Percentiles rank a stretch among this genome's conserved stretches.
These are phyloP conservation scores for Thalia dealbata DNA, from an alignment of 176 grass and related monocot genomes.

Conservation along the genomic window DNA sequence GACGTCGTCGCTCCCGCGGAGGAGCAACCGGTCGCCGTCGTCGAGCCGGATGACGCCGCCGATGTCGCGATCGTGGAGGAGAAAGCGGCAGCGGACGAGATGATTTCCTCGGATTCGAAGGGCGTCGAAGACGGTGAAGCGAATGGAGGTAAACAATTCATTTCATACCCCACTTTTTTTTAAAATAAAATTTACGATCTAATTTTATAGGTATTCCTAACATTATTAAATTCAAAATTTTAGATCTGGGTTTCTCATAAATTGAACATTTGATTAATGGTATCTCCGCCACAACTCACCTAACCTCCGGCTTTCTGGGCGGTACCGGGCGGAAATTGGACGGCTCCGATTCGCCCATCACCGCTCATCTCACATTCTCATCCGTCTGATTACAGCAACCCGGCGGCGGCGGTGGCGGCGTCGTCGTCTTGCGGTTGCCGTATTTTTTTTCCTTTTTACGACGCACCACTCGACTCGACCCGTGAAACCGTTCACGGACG, in stretches of 20 bases:
- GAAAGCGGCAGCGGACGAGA: constrained; percentile 32
- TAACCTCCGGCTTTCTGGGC: background rate
- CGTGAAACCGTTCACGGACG: constrained; percentile 1
- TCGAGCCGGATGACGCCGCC: background rate
- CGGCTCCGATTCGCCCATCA: background rate
- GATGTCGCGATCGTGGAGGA: constrained; percentile 2
- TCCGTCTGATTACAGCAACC: too few species aligned
- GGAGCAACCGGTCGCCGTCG: constrained; percentile 3
- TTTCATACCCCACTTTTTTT: background rate
- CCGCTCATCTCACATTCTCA: background rate
- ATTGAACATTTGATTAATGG: background rate
- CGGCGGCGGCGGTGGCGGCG: background rate
- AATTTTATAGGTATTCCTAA: background rate
- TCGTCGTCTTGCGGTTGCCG: background rate
- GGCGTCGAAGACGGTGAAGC: constrained; percentile 37
- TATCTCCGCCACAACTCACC: background rate
- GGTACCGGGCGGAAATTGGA: background rate
- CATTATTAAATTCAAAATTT: background rate
- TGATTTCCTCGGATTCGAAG: constrained; percentile 69
- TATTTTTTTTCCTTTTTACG: background rate
- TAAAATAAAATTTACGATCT: background rate
- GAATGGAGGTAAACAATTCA: constrained; percentile 43
- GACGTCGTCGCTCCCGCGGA: constrained; percentile 1
- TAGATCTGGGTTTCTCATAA: background rate
- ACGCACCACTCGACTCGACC: background rate